Conservation (phyloP, 192 early-diverging fungal genomes). For the Coemansia sp. region DNA sequence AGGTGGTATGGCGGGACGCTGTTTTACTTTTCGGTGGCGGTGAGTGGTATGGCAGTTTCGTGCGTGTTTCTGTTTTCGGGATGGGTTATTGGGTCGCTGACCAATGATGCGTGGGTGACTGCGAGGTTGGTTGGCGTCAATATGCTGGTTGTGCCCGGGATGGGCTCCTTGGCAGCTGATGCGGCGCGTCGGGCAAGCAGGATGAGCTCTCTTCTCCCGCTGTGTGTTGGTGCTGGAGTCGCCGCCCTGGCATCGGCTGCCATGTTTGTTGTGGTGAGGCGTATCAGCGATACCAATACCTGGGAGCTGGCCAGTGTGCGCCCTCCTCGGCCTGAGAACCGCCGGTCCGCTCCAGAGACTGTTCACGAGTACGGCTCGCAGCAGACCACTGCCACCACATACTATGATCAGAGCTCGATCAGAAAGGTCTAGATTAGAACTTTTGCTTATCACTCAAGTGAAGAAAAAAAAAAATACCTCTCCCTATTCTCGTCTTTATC, state of each 20-base stretch:
- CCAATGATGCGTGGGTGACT: constrained; percentile 19
- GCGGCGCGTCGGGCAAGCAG: not conserved
- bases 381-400: not conserved
- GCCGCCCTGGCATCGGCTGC: constrained; percentile 1
- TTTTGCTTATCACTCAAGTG: too few species aligned
- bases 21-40: constrained; percentile 10
- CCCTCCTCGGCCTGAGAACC: not conserved
- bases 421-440: not conserved
- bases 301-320: constrained; percentile 20
- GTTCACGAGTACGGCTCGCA: not conserved
- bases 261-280: constrained; percentile 17
- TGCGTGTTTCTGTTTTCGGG: constrained; percentile 26
- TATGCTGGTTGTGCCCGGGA: constrained; percentile 5
- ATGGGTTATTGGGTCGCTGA: constrained; percentile 31
- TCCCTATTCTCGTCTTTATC: too few species aligned
- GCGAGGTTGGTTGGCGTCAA: constrained; percentile 14
- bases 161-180: constrained; percentile 7
- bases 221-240: constrained; percentile 18
- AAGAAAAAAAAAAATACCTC: too few species aligned
- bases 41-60: constrained; percentile 20
- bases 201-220: not conserved
- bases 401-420: not conserved
- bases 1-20: too few species aligned
- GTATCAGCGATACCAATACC: constrained; percentile 23
- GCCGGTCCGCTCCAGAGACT: not conserved